Evolutionary conservation across 345 rosid genomes (phyloP).

Genomic region (Salix suchowensis): DNA sequence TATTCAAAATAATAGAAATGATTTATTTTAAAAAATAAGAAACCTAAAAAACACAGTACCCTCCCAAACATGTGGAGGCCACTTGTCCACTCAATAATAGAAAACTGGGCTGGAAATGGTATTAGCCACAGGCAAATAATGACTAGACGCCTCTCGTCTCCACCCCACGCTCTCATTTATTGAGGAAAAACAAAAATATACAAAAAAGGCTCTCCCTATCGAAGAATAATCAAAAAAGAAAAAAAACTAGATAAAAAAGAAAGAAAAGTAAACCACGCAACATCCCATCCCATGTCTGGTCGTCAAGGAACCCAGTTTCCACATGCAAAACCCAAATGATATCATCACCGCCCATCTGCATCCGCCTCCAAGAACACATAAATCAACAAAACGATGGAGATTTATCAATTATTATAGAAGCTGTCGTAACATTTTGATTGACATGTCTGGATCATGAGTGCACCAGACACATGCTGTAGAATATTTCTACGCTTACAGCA

Average conservation of each 20-base stretch:
- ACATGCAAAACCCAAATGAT: conserved; percentile 5
- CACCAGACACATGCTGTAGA: no score
- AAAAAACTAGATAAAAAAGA: not conserved
- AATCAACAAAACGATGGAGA: not conserved
- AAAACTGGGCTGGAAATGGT: not conserved
- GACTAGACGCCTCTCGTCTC: not conserved
- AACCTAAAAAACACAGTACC: no score
- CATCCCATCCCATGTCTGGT: no score
- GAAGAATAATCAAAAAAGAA: no score
- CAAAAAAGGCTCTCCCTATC: no score
- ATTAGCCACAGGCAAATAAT: not conserved
- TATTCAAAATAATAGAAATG: no score
- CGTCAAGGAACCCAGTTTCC: not conserved
- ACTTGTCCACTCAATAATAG: not conserved
- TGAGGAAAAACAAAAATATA: not conserved
- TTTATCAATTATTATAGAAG: not conserved
- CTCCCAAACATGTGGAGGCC: not conserved
- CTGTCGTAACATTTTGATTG: no score
- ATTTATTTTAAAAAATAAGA: no score
- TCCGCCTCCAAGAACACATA: not conserved
- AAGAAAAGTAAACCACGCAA: not conserved
- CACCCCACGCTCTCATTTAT: conserved; percentile 2
- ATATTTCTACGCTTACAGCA: no score
- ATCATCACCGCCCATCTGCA: conserved; percentile 13
- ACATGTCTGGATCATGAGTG: no score